Evolutionary conservation across 768 basidiomycete species (phyloP).

Genomic region (Plicaturopsis crispa): DNA sequence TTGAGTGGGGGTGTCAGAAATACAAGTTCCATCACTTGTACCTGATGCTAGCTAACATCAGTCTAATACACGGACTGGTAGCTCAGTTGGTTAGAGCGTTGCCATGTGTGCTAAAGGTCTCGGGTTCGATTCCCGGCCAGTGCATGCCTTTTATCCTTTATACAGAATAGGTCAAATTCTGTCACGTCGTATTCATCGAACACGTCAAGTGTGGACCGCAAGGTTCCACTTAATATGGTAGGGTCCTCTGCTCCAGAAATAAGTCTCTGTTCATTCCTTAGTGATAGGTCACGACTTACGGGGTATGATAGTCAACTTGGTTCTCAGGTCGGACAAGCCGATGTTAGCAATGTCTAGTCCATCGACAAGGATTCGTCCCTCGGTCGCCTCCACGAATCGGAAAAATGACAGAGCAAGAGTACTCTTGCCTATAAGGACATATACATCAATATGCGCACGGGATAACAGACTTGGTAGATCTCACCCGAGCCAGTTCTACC

Average conservation of each 20-base stretch:
- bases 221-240: conserved; percentile 74
- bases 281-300: conserved; percentile 41
- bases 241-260: conserved; percentile 61
- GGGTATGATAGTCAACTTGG: conserved; percentile 68
- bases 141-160: too few species aligned
- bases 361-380: conserved; percentile 70
- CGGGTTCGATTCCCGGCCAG: too few species aligned
- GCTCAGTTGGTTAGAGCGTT: too few species aligned
- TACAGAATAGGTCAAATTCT: too few species aligned
- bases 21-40: too few species aligned
- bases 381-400: conserved; percentile 81
- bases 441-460: too few species aligned
- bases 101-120: too few species aligned
- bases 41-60: too few species aligned
- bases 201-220: conserved; percentile 78
- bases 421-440: conserved; percentile 78
- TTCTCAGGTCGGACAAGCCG: conserved; percentile 77
- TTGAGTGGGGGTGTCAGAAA: too few species aligned
- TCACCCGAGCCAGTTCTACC: conserved; percentile 54
- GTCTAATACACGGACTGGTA: too few species aligned
- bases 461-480: too few species aligned
- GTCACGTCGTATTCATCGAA: conserved; percentile 81
- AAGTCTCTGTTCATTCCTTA: not conserved
- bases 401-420: conserved; percentile 82
- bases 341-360: conserved; percentile 73